Evolutionary conservation across 768 basidiomycete species (phyloP).

Genomic region (Lyophyllum decastes): DNA sequence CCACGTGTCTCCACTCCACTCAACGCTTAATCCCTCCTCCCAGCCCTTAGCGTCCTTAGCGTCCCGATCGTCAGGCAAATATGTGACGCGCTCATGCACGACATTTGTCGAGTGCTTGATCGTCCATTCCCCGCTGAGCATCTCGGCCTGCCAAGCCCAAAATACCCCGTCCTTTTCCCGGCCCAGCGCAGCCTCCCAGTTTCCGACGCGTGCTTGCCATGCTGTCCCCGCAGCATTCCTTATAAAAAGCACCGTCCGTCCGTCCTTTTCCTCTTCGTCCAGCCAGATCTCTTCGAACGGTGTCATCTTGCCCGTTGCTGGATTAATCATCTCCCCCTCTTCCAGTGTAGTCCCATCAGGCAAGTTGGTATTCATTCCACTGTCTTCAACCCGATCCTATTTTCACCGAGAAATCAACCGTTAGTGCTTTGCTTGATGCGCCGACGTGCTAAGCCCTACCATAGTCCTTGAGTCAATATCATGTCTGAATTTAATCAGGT

Average conservation of each 20-base stretch:
- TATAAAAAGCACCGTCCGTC: conserved; percentile 11
- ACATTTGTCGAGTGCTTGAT: conserved; percentile 1
- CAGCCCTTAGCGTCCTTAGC: conserved; percentile 6
- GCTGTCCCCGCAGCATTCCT: conserved; percentile 13
- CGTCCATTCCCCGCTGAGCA: conserved; percentile 5
- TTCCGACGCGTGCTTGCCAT: conserved; percentile 20
- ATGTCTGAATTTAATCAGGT: conserved; percentile 29
- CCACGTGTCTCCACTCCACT: conserved; percentile 15
- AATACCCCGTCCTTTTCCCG: conserved; percentile 10
- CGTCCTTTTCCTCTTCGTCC: conserved; percentile 24
- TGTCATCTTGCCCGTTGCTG: conserved; percentile 26
- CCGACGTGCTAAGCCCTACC: conserved; percentile 12
- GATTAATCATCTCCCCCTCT: conserved; percentile 34
- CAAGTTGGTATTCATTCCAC: conserved; percentile 25
- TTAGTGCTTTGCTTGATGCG: no score
- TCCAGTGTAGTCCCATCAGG: conserved; percentile 31
- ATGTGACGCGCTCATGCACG: neutral
- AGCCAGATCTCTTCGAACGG: conserved; percentile 34
- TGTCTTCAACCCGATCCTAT: conserved; percentile 20
- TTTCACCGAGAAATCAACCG: neutral
- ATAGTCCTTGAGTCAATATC: conserved; percentile 32
- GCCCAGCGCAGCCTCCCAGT: conserved; percentile 17
- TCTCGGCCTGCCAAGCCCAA: conserved; percentile 23
- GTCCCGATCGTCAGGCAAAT: conserved; percentile 12
- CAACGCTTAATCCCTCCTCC: conserved; percentile 11